A percentile compares a stretch with the other conserved stretches of the same genome.
These are phyloP conservation scores for Phytophthora cryptogea DNA, from an alignment of 352 stramenopile genomes.

Conservation along the genomic window DNA sequence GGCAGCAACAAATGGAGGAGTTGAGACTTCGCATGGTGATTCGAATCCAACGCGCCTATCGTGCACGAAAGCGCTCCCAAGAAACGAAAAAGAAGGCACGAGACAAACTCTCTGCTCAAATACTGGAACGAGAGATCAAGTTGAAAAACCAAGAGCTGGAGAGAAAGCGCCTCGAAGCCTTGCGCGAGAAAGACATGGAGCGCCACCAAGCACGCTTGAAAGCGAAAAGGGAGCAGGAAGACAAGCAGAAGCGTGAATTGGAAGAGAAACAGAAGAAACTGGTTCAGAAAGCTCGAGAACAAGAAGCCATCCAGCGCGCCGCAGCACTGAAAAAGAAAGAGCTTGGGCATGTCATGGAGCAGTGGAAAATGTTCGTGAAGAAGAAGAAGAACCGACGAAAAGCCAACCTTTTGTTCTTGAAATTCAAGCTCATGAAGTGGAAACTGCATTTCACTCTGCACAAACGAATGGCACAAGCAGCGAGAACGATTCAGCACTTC, in stretches of 20 bases:
- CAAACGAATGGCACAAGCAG: constrained; percentile 35
- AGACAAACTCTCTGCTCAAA: constrained; percentile 53
- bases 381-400: constrained; percentile 43
- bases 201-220: constrained; percentile 63
- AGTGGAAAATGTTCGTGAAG: constrained; percentile 48
- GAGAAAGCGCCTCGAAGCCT: constrained; percentile 53
- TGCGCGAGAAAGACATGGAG: constrained; percentile 60
- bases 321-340: constrained; percentile 30
- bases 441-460: constrained; percentile 39
- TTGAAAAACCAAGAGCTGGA: constrained; percentile 60
- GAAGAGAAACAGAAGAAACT: constrained; percentile 54
- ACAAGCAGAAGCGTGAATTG: constrained; percentile 36
- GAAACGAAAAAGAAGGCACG: constrained; percentile 52
- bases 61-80: constrained; percentile 40
- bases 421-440: constrained; percentile 68
- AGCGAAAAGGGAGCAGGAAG: constrained; percentile 54
- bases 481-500: constrained; percentile 43
- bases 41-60: constrained; percentile 74
- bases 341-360: constrained; percentile 24
- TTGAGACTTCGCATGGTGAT: constrained; percentile 69
- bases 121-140: constrained; percentile 54
- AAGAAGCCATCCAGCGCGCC: constrained; percentile 52
- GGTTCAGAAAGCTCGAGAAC: constrained; percentile 47
- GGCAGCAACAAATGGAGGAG: constrained; percentile 77
- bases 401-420: constrained; percentile 65